phyloP scores from a whole-genome alignment of 129 eudicot genomes.

The Rutidosis leptorrhynchoides region DNA sequence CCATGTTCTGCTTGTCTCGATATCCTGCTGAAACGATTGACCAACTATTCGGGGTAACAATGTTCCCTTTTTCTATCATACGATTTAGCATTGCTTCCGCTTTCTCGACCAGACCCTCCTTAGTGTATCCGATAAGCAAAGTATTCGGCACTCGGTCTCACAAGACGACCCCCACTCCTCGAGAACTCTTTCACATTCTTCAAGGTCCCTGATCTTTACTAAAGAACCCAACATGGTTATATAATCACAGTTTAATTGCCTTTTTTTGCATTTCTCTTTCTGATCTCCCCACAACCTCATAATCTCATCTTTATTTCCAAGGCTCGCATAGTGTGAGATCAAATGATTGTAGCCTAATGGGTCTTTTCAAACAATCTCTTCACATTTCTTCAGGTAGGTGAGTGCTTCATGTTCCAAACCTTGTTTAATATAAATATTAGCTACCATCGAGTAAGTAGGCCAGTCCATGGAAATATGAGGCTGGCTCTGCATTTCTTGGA shows the following conservation, averaged over 20 bases:
- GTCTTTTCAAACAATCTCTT: constrained; percentile 54
- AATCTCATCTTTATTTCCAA: constrained; percentile 50
- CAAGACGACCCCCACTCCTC: constrained; percentile 61
- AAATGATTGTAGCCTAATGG: constrained; percentile 58
- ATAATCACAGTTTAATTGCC: constrained; percentile 57
- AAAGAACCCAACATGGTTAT: constrained; percentile 45
- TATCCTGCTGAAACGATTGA: constrained; percentile 36
- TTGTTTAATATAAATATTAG: constrained; percentile 46
- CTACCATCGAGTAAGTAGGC: constrained; percentile 75
- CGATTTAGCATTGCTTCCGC: constrained; percentile 48
- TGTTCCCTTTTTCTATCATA: constrained; percentile 31
- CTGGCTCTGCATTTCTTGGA: constrained; percentile 62
- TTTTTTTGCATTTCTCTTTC: constrained; percentile 49
- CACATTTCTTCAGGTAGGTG: constrained; percentile 49
- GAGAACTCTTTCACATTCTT: constrained; percentile 60
- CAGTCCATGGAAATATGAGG: constrained; percentile 64
- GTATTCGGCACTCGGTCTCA: constrained; percentile 49
- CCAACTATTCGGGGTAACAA: constrained; percentile 44
- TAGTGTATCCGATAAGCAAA: constrained; percentile 37
- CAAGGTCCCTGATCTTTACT: constrained; percentile 48
- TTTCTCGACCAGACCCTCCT: constrained; percentile 41
- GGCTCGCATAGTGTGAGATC: constrained; percentile 53
- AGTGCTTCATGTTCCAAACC: constrained; percentile 47
- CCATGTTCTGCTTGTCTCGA: constrained; percentile 41
- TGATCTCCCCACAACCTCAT: constrained; percentile 61